Conservation (phyloP, 2,329 filamentous ascomycete species). For the Sporothrix sp. region DNA sequence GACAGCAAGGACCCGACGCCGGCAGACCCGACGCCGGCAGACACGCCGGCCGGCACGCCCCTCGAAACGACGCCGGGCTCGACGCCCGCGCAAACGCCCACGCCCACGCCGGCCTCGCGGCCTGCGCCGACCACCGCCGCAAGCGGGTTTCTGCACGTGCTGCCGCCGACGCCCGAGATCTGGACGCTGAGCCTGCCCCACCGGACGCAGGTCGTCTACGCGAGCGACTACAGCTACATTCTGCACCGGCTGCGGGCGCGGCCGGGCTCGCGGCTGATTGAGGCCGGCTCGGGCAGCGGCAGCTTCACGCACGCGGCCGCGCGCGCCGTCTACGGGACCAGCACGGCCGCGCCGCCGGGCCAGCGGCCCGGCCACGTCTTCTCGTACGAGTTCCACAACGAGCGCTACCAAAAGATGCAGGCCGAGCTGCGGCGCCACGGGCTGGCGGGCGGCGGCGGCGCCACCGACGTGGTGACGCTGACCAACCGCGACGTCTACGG, state of each 20-base stretch:
- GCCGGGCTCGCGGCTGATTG: constrained; percentile 64
- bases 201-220: constrained; percentile 78
- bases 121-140: constrained; percentile 23
- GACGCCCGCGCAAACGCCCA: constrained; percentile 19
- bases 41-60: constrained; percentile 1
- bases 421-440: constrained; percentile 61
- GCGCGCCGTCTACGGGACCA: constrained; percentile 64
- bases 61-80: not conserved
- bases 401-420: constrained; percentile 58
- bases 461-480: constrained; percentile 53
- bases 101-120: constrained; percentile 25
- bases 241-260: constrained; percentile 65
- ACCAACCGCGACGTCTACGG: constrained; percentile 73
- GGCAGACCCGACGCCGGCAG: constrained; percentile 8
- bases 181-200: constrained; percentile 76
- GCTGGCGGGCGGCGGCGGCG: constrained; percentile 28
- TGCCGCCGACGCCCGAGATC: constrained; percentile 70
- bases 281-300: constrained; percentile 73
- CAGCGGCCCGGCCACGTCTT: constrained; percentile 54
- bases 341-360: constrained; percentile 22
- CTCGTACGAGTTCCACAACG: constrained; percentile 74
- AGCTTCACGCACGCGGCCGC: constrained; percentile 75
- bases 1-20: constrained; percentile 27
- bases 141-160: constrained; percentile 65
- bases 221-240: constrained; percentile 77